These are phyloP conservation scores for Cinchona pubescens DNA, from an alignment of 257 asterid genomes.

Conservation along the genomic window DNA sequence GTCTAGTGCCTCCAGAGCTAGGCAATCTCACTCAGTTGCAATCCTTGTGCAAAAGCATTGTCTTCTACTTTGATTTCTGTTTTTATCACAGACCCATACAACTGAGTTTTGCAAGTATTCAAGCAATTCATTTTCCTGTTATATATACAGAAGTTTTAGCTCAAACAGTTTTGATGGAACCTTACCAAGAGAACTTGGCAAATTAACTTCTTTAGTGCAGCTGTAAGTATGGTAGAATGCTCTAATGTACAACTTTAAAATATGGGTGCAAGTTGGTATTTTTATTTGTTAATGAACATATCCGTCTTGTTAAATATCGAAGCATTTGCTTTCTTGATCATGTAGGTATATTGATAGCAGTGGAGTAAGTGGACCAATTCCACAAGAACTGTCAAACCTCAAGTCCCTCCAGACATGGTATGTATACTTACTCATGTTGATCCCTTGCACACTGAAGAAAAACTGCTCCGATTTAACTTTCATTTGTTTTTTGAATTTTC, in stretches of 20 bases:
- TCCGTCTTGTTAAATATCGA: too few relatives aligned
- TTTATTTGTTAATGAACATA: too few relatives aligned
- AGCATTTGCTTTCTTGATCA: constrained; percentile 8
- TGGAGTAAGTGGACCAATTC: constrained; percentile 63
- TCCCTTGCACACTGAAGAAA: constrained; percentile 1
- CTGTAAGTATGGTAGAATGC: constrained; percentile 32
- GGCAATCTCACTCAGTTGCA: constrained; percentile 48
- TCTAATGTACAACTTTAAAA: background rate
- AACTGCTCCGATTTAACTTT: background rate
- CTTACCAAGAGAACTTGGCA: constrained; percentile 47
- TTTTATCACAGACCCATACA: background rate
- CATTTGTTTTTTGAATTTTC: constrained; percentile 22
- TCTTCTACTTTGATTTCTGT: background rate
- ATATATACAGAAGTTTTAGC: constrained; percentile 51
- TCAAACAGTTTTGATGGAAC: constrained; percentile 54
- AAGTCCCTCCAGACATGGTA: constrained; percentile 47
- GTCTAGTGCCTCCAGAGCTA: constrained; percentile 50
- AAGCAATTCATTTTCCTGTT: constrained; percentile 1
- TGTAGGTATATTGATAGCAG: constrained; percentile 67
- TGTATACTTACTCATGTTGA: background rate
- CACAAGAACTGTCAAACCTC: constrained; percentile 47
- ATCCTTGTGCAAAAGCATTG: constrained; percentile 44
- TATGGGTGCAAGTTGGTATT: too few relatives aligned
- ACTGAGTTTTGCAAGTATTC: background rate
- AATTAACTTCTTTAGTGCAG: constrained; percentile 45